Base-by-base conservation (phyloP, 169 alveolate species). In the Plasmodium relictum region DNA sequence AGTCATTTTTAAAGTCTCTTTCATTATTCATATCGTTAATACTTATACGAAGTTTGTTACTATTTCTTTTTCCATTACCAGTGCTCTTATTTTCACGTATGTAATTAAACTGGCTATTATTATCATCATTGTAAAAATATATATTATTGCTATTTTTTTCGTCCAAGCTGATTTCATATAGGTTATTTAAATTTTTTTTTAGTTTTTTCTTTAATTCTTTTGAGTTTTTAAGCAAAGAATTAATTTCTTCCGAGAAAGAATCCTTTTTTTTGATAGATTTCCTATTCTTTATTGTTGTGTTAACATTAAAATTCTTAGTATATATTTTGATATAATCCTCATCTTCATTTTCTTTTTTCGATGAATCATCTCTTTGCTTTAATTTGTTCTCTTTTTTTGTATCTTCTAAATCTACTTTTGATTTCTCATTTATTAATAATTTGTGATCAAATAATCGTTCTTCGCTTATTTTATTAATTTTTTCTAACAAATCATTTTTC, bases 171-270 rank as follows among this genome's bases (percentile, higher is more conserved):
- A 69, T 39, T 69, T 69, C 78, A 10, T 69, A 45, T 37, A 69
- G 26, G 44, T 52, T 69, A 10, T 48, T 20, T 69, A 69, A 69
- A 0, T 69, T 69, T 8, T 26, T 31, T 69, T 45, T 42, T 18
- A 9, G 39, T 69, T 44, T 69, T 69, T 69, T 69, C 44, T 20
- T 37, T 20, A 16, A 31, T n/a, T n/a, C 71, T 22, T 52, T 73
- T 18, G 54, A 73, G 26, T 72, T 72, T 39, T 72, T 69, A n/a
- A 72, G 52, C n/a, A 69, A 52, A 14, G 69, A 72, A 31, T 72
- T 14, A 10, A 50, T 58, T 72, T 48, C 66, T n/a, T 50, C 26
- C 18, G 68, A 73, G 18, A 7, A 73, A 37, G 70, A 39, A 20
- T 69, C 78, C 78, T 69, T 69, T 62, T 69, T 1, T 42, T 24